A percentile compares a stretch with the other conserved stretches of the same genome.
phyloP scores from a whole-genome alignment of 2,329 filamentous ascomycete genomes.

The Emmonsia crescens region DNA sequence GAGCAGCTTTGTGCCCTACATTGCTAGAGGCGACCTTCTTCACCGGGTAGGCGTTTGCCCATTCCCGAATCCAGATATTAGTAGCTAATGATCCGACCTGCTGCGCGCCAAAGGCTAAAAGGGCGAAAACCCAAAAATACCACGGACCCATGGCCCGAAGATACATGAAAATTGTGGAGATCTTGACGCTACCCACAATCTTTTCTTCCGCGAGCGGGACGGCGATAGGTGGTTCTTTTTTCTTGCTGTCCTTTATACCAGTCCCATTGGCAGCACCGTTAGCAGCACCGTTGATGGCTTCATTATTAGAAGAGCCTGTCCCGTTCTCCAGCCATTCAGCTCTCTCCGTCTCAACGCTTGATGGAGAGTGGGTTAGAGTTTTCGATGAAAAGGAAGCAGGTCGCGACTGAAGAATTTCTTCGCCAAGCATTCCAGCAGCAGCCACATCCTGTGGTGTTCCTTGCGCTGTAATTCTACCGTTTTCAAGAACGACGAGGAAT shows the following conservation, averaged over 20 bases:
- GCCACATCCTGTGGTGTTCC: conserved; percentile 71
- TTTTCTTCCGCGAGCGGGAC: conserved; percentile 59
- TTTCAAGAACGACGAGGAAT: conserved; percentile 75
- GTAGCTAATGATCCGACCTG: conserved; percentile 79
- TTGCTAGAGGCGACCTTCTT: conserved; percentile 28
- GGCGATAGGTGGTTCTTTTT: conserved; percentile 34
- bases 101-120: conserved; percentile 65
- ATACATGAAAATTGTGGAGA: conserved; percentile 76
- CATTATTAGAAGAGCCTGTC: conserved; percentile 19
- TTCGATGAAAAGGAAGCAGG: conserved; percentile 61
- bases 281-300: conserved; percentile 28
- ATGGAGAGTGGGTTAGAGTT: conserved; percentile 61
- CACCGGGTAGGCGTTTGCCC: conserved; percentile 77
- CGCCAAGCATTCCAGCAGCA: conserved; percentile 75
- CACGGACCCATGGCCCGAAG: conserved; percentile 85
- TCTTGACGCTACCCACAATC: conserved; percentile 75
- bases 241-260: conserved; percentile 27
- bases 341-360: conserved; percentile 53
- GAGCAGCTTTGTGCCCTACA: conserved; percentile 33
- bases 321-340: conserved; percentile 37
- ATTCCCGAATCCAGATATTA: conserved; percentile 88
- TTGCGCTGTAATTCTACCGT: conserved; percentile 66
- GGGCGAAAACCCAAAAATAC: conserved; percentile 82
- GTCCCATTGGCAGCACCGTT: conserved; percentile 29
- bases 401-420: conserved; percentile 68